Evolutionary conservation across 169 alveolate genomes (phyloP).

Genomic region (Sarcocystis neurona): DNA sequence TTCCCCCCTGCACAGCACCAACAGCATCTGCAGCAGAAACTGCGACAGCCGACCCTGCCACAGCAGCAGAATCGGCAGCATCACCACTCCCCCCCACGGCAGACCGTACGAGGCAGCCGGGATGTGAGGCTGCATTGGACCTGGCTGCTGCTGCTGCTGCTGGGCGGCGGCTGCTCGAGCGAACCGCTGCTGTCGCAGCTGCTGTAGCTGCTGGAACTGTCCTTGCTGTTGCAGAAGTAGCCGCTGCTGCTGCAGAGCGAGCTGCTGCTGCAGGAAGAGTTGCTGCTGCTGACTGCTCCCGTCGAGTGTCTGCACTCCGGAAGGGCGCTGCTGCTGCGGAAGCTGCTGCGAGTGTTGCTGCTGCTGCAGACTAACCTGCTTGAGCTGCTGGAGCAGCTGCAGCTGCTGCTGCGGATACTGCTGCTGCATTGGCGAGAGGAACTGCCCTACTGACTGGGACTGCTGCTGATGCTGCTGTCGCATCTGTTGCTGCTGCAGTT

Average conservation of each 20-base stretch:
- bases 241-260: not conserved
- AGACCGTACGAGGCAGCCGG: too few relatives aligned
- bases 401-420: not conserved
- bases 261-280: not conserved
- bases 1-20: too few relatives aligned
- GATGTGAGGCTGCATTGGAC: not conserved
- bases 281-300: not conserved
- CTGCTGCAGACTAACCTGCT: not conserved
- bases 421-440: too few relatives aligned
- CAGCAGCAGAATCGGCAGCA: too few relatives aligned
- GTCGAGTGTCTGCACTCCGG: not conserved
- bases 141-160: not conserved
- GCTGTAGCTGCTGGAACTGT: not conserved
- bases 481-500: too few relatives aligned
- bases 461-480: too few relatives aligned
- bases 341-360: not conserved
- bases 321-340: slow-evolving; percentile 4
- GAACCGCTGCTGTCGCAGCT: slow-evolving; percentile 10
- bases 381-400: not conserved
- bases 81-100: too few relatives aligned
- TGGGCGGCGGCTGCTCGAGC: not conserved
- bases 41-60: too few relatives aligned
- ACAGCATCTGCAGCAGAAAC: too few relatives aligned
- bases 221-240: not conserved
- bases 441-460: too few relatives aligned